Conservation (phyloP, 2,329 filamentous ascomycete species). For the Sporothrix dimorphospora region DNA sequence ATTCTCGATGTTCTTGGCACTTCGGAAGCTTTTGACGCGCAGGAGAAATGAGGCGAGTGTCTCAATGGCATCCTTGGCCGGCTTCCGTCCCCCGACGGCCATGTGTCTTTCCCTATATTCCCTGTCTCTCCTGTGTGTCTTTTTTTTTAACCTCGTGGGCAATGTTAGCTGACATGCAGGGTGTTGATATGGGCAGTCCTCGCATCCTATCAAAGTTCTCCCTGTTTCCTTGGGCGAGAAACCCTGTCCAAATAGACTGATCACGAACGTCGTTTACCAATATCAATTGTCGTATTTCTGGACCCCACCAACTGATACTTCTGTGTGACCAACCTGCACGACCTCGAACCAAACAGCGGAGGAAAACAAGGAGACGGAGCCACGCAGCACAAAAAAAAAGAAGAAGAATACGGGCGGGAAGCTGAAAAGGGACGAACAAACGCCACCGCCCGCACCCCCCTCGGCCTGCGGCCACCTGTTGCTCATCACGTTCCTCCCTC, state of each 20-base stretch:
- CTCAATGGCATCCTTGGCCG: not conserved
- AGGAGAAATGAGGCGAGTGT: not conserved
- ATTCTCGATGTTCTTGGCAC: not conserved
- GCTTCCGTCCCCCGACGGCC: not conserved
- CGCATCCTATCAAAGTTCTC: not conserved
- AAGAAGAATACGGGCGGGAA: not conserved
- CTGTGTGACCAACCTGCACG: constrained; percentile 6
- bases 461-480: constrained; percentile 16
- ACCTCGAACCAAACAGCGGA: not conserved
- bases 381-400: not conserved
- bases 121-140: not conserved
- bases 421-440: constrained; percentile 6
- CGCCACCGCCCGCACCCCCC: constrained; percentile 3
- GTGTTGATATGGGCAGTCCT: not conserved
- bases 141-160: not conserved
- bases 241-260: not conserved
- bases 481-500: constrained; percentile 10
- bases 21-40: not conserved
- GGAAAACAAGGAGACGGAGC: not conserved
- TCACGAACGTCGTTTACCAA: not conserved
- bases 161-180: not conserved
- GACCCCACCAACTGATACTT: not conserved
- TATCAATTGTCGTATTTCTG: not conserved
- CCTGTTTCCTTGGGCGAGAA: not conserved
- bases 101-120: not conserved